Base-by-base conservation (phyloP, 805 yeast genomes). In the Schizosaccharomyces octosporus region DNA sequence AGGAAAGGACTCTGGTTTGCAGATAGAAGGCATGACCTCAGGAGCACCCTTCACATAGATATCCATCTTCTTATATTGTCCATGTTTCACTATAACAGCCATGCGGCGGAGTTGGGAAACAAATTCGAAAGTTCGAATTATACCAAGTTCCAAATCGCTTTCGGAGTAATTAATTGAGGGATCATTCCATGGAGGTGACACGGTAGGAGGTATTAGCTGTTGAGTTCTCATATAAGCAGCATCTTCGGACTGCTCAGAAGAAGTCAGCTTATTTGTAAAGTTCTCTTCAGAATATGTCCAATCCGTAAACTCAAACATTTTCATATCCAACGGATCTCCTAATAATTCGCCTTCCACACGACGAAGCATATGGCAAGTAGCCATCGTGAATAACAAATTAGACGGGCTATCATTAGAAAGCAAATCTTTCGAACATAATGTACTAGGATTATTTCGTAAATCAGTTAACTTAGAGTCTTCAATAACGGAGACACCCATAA, bases 41-140 rank as follows among this genome's bases (percentile, higher is more conserved):
- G 99, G 99, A 0, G 99, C 98, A 59, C 99, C 99, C 69, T 93
- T 93, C 13, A 93, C 87, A 69, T 80, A 83, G 0, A 82, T 79
- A 63, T 73, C 72, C 64, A 75, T 74, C 21, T 72, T 69, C 24
- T 73, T 70, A 24, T 74, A 75, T 39, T 70, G 66, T 48, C 71
- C 72, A 1, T 76, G 74, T 63, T 79, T 78, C 17, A 82, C 81
- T 61, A 90, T 70, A 0, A 88, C 96, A 61, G 93, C 82, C 96
- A 90, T 90, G 67, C 98, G 76, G 70, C 98, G 81, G 64, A 93
- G 72, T 42, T 82, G 79, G 0, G 97, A 82, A 2, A 86, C 77
- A 70, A 93, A 93, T 66, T 93, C 99, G 71, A 81, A 89, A 67
- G 77, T 74, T 65, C 79, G 75, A 21, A 79, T 70, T 3, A 79